phyloP scores from a whole-genome alignment of 2,329 filamentous ascomycete genomes.

The Alternaria panax region DNA sequence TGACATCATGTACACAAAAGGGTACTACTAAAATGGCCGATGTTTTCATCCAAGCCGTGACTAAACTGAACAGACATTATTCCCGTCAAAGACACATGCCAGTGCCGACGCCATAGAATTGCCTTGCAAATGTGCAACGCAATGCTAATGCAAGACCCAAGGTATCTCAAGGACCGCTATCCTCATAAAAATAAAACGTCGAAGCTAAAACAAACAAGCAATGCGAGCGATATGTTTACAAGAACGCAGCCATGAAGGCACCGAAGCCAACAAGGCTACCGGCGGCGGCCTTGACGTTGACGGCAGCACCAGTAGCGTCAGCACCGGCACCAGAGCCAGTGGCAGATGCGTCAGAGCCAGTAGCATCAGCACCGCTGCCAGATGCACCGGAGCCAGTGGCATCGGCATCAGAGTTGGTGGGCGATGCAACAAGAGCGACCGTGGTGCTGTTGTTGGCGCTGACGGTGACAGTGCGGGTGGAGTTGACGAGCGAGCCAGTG shows the following conservation, averaged over 20 bases:
- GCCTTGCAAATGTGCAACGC: constrained; percentile 21
- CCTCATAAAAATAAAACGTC: constrained; percentile 6
- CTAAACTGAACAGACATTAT: constrained; percentile 19
- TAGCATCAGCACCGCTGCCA: constrained; percentile 19
- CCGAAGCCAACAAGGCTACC: constrained; percentile 45
- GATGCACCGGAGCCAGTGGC: constrained; percentile 19
- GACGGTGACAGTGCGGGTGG: constrained; percentile 41
- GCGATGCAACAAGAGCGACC: constrained; percentile 25
- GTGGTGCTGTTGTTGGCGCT: constrained; percentile 48
- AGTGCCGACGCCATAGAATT: constrained; percentile 25
- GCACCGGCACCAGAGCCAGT: constrained; percentile 17
- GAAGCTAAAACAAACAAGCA: not conserved
- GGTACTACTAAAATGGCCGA: constrained; percentile 4
- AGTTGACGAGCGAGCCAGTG: constrained; percentile 36
- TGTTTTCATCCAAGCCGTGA: constrained; percentile 10
- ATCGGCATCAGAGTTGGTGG: constrained; percentile 16
- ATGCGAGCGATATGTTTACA: constrained; percentile 34
- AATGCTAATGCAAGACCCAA: constrained; percentile 35
- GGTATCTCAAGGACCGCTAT: constrained; percentile 44
- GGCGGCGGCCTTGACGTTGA: constrained; percentile 33
- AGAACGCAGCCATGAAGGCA: constrained; percentile 48
- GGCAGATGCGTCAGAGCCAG: constrained; percentile 25
- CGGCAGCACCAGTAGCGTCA: constrained; percentile 33
- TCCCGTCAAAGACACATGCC: constrained; percentile 26
- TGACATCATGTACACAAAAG: constrained; percentile 17